Percentiles rank a stretch among this genome's conserved stretches.
phyloP scores from a whole-genome alignment of 73 alveolate genomes.

The Paramecium octaurelia region DNA sequence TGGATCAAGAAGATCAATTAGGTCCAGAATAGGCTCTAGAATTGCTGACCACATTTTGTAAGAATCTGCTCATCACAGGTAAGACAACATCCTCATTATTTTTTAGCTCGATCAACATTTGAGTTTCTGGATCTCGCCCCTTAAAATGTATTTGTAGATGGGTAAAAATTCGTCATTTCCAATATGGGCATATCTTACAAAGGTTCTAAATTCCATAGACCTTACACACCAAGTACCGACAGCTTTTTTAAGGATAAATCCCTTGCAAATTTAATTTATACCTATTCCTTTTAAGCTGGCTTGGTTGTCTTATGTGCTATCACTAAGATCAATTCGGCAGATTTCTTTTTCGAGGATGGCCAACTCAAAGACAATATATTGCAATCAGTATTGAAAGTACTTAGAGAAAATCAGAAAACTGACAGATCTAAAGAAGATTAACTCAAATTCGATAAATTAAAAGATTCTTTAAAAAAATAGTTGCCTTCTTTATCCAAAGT shows the following conservation, averaged over 20 bases:
- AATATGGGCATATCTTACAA: neutral
- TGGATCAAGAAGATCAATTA: neutral
- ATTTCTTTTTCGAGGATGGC: slow-evolving; percentile 20
- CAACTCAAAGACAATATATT: neutral
- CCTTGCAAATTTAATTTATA: neutral
- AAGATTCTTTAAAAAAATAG: neutral
- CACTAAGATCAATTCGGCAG: neutral
- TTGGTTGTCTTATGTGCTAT: neutral
- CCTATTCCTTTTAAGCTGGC: neutral
- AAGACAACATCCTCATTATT: neutral
- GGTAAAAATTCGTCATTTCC: neutral
- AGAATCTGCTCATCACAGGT: neutral
- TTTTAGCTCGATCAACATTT: neutral
- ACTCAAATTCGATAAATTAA: neutral
- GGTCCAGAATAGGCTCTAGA: neutral
- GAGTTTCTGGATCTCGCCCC: slow-evolving; percentile 39
- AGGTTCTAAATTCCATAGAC: slow-evolving; percentile 7
- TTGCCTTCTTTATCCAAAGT: neutral
- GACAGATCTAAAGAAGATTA: neutral
- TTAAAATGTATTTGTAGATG: neutral
- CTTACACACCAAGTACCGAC: neutral
- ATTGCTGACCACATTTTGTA: neutral
- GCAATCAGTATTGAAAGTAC: neutral
- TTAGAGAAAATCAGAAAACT: neutral
- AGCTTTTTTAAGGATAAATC: neutral